Evolutionary conservation across 345 rosid genomes (phyloP).

Genomic region (Melaleuca alternifolia): DNA sequence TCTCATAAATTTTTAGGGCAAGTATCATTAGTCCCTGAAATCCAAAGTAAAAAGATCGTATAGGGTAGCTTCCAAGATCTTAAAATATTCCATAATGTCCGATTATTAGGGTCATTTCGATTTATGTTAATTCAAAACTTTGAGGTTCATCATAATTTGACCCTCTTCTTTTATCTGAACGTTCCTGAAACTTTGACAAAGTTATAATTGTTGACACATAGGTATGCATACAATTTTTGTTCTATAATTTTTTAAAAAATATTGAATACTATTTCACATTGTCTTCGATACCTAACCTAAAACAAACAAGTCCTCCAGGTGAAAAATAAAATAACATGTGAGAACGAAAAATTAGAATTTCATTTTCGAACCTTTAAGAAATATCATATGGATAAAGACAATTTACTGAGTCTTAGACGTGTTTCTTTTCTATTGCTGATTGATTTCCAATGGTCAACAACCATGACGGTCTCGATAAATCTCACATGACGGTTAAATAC

Average conservation of each 20-base stretch:
- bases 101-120: not conserved
- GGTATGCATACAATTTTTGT: not conserved
- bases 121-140: not conserved
- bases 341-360: not conserved
- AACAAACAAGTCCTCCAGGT: not conserved
- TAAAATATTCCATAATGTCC: not conserved
- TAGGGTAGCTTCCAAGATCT: not conserved
- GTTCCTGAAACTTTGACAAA: not conserved
- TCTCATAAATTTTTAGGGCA: slow-evolving; percentile 32
- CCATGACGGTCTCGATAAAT: not conserved
- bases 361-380: not conserved
- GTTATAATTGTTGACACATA: not conserved
- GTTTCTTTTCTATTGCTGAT: not conserved
- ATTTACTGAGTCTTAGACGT: not conserved
- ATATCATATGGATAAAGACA: not conserved
- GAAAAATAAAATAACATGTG: not conserved
- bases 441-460: not conserved
- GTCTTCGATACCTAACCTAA: not conserved
- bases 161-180: not conserved
- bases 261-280: too few species aligned
- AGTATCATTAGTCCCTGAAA: not conserved
- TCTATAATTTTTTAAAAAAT: too few species aligned
- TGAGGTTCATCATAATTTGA: not conserved
- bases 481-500: not conserved
- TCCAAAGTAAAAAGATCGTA: not conserved